Base-by-base conservation (phyloP, 163 green algal species). In the Scenedesmus sp. region DNA sequence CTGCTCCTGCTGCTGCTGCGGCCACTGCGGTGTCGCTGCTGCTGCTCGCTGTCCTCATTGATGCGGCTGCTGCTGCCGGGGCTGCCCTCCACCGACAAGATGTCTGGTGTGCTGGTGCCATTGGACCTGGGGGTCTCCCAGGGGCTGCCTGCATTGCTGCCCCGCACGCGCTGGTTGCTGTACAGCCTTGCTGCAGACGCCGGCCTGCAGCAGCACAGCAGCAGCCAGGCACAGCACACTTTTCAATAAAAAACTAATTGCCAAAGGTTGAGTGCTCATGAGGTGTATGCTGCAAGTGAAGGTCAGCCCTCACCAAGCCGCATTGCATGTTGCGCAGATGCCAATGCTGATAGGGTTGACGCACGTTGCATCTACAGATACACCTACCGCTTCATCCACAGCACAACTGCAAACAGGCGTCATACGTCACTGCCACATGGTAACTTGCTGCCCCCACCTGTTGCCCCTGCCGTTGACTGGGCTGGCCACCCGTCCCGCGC, bases 201-300 rank as follows among this genome's bases (percentile, higher is more conserved):
- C 10, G 84, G 84, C 84, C 84, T 89, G 62, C 34, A 88, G 16
- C 64, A 79, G 70, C 70, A 64, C 59, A 79, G 70, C 70, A 79
- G 23, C 70, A 79, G 52, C 1, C 9, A 59, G 2, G 15, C 54
- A 26, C 46, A 59, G 55, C 55, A 7, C 82, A 34, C 52, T 59
- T 15, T 23, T 46, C 23, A 23, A 26, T 26, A 26, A 6, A 12
- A 26, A 1, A 46, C 34, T 46, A 46, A 46, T 46, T 46, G 34
- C 34, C 34, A 46, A 46, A 46, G 34, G 34, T 46, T 0, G 34
- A 46, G 34, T 46, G 34, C 34, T 46, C 34, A 64, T 64, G 59
- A 64, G 59, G 9, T 64, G 59, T 46, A 46, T 46, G 34, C 59
- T 64, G 23, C 23, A 13, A 4, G 70, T 52, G 34, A 46, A 46